Evolutionary conservation across 208 protist genomes (phyloP).

Genomic region (Leishmania tropica): DNA sequence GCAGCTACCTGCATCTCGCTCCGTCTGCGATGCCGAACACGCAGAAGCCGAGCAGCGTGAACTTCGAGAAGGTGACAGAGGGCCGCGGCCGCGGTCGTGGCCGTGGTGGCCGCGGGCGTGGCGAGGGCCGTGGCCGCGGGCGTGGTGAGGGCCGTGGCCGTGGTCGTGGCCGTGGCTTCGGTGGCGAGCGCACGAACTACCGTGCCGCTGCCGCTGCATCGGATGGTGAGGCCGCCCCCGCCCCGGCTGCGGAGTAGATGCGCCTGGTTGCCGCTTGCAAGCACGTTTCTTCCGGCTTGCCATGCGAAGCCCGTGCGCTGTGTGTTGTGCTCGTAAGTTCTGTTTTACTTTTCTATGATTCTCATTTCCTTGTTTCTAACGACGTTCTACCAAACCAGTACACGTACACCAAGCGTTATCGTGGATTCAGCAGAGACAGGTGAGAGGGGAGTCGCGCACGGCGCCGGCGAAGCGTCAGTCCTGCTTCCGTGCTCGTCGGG

Average conservation of each 20-base stretch:
- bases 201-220: constrained; percentile 45
- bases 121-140: constrained; percentile 52
- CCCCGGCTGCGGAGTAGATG: constrained; percentile 37
- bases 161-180: constrained; percentile 83
- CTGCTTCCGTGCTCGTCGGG: too few relatives aligned
- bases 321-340: too few relatives aligned
- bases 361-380: too few relatives aligned
- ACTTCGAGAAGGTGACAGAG: constrained; percentile 58
- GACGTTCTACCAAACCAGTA: too few relatives aligned
- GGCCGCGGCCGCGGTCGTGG: constrained; percentile 47
- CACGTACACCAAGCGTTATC: too few relatives aligned
- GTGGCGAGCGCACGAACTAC: constrained; percentile 81
- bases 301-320: too few relatives aligned
- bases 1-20: constrained; percentile 93
- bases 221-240: constrained; percentile 32
- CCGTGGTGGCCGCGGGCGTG: constrained; percentile 51
- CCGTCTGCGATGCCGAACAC: constrained; percentile 89
- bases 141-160: constrained; percentile 63
- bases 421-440: too few relatives aligned
- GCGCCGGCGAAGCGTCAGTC: too few relatives aligned
- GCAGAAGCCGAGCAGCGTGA: constrained; percentile 73
- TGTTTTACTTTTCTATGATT: too few relatives aligned
- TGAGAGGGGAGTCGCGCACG: too few relatives aligned
- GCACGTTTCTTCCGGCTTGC: too few relatives aligned
- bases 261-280: too few relatives aligned